Conservation (phyloP, 768 basidiomycete genomes). For the Filobasidium floriforme region DNA sequence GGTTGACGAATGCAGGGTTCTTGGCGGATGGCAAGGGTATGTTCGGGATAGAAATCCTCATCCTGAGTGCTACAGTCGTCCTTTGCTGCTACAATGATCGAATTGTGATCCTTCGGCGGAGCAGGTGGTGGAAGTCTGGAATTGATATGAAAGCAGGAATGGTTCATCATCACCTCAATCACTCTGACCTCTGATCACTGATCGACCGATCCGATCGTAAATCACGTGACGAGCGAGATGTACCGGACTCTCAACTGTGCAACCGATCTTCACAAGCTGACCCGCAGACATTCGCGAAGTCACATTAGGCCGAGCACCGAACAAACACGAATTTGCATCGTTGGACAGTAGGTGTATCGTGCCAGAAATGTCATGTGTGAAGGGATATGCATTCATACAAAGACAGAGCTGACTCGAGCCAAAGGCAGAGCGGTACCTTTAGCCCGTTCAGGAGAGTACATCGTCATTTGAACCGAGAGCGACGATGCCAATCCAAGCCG, state of each 20-base stretch:
- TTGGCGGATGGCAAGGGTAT: constrained; percentile 30
- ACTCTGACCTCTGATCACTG: not conserved
- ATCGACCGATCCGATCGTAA: not conserved
- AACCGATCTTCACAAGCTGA: too few relatives aligned
- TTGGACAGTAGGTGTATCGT: too few relatives aligned
- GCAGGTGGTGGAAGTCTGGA: too few relatives aligned
- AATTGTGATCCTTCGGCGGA: too few relatives aligned
- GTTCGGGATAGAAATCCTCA: constrained; percentile 43
- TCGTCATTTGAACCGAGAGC: too few relatives aligned
- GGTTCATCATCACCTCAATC: not conserved
- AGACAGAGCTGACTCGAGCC: not conserved
- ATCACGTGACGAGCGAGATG: too few relatives aligned
- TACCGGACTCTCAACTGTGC: too few relatives aligned
- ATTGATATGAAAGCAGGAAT: not conserved
- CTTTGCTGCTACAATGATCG: not conserved
- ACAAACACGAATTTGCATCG: too few relatives aligned
- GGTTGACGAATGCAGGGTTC: constrained; percentile 29
- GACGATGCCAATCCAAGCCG: not conserved
- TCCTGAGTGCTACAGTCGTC: not conserved
- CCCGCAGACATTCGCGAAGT: too few relatives aligned
- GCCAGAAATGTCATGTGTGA: constrained; percentile 5
- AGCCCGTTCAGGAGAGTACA: too few relatives aligned
- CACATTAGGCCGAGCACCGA: too few relatives aligned
- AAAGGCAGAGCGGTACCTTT: too few relatives aligned
- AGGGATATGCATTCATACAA: not conserved